Conservation (phyloP, 2,329 filamentous ascomycete species). For the Eutypa lata region DNA sequence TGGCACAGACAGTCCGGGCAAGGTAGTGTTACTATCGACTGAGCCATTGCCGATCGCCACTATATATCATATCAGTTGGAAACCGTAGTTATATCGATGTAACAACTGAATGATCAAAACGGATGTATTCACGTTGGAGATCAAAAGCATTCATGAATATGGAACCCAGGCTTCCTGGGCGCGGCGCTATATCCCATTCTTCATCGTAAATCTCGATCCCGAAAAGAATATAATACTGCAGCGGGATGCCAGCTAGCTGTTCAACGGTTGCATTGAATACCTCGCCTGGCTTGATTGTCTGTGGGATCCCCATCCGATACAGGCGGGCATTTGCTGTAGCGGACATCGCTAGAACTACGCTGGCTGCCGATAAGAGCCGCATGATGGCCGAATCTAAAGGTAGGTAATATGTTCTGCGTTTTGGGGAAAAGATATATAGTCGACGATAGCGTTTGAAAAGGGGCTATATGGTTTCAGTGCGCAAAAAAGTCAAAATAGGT, state of each 20-base stretch:
- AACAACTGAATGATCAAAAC: background rate
- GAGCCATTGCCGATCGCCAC: conserved; percentile 2
- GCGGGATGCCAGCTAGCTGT: conserved; percentile 3
- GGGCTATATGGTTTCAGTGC: no score
- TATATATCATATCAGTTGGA: background rate
- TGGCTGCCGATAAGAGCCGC: no score
- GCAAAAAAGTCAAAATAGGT: no score
- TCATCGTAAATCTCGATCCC: conserved; percentile 5
- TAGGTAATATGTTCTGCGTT: no score
- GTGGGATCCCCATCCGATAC: conserved; percentile 4
- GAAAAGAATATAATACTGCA: conserved; percentile 3
- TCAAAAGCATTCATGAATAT: conserved; percentile 1
- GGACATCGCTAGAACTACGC: no score
- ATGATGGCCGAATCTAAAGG: no score
- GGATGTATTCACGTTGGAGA: conserved; percentile 5
- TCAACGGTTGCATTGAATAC: conserved; percentile 2
- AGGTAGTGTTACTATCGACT: background rate
- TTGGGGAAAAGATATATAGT: no score
- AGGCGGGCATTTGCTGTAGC: background rate
- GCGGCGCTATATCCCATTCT: background rate
- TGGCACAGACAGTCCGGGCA: background rate
- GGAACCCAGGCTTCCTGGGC: conserved; percentile 2
- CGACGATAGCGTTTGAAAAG: no score
- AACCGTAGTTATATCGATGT: background rate
- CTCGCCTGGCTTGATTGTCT: conserved; percentile 3